Percentiles rank a stretch among this genome's conserved stretches.
phyloP scores from a whole-genome alignment of 2,329 filamentous ascomycete genomes.

The Plectosphaerella sp. region DNA sequence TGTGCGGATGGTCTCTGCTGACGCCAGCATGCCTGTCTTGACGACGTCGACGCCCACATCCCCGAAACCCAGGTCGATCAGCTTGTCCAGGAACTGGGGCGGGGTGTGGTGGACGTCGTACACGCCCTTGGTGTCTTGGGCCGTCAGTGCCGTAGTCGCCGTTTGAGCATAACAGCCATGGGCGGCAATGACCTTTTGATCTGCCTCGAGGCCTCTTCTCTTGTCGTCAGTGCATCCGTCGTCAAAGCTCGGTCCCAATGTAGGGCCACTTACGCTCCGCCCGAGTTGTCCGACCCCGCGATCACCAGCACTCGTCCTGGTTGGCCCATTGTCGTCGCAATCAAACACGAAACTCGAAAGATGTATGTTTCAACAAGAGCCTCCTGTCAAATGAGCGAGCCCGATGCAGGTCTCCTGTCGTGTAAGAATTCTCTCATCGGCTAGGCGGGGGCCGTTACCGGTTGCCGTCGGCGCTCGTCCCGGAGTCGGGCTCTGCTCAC shows the following conservation, averaged over 20 bases:
- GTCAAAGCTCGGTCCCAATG: background rate
- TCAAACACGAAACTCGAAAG: background rate
- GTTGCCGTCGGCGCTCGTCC: background rate
- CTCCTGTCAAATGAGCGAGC: background rate
- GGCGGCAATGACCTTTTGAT: conserved; percentile 89
- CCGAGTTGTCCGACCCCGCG: conserved; percentile 86
- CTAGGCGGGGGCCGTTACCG: conserved; percentile 1
- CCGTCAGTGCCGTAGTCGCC: conserved; percentile 91
- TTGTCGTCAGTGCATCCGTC: background rate
- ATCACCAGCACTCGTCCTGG: conserved; percentile 65
- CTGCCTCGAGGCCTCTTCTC: conserved; percentile 81
- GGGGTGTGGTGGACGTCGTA: conserved; percentile 76
- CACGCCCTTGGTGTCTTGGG: conserved; percentile 87
- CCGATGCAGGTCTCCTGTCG: background rate
- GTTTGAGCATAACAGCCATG: conserved; percentile 97
- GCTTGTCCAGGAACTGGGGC: conserved; percentile 72
- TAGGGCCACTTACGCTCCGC: conserved; percentile 63
- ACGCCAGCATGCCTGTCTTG: conserved; percentile 87
- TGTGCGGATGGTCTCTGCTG: conserved; percentile 62
- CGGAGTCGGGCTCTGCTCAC: background rate
- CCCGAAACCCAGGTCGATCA: conserved; percentile 78
- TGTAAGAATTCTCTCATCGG: conserved; percentile 1
- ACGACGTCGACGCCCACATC: conserved; percentile 88
- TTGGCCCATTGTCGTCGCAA: conserved; percentile 24
- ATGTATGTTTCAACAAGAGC: background rate